Conservation (phyloP, 2,329 filamentous ascomycete genomes). For the Fusarium palustre region DNA sequence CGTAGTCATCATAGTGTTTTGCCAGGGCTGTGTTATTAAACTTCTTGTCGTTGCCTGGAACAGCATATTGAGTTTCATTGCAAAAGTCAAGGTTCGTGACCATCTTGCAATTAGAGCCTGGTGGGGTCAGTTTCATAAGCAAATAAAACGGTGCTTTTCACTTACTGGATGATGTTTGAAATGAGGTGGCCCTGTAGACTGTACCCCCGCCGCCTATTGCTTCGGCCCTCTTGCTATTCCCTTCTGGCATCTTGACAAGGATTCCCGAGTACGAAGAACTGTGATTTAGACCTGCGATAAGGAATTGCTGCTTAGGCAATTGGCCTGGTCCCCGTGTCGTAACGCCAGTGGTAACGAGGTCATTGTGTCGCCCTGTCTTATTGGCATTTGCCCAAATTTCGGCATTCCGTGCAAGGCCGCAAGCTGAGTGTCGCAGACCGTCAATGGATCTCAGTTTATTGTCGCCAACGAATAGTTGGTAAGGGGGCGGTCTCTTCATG, state of each 20-base stretch:
- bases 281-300: conserved; percentile 78
- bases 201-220: conserved; percentile 78
- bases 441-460: conserved; percentile 68
- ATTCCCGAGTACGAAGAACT: conserved; percentile 79
- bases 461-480: conserved; percentile 81
- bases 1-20: conserved; percentile 81
- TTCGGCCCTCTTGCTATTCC: conserved; percentile 56
- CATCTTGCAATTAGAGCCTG: conserved; percentile 84
- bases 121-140: conserved; percentile 12
- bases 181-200: conserved; percentile 78
- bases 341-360: conserved; percentile 70
- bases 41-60: conserved; percentile 79
- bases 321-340: conserved; percentile 74
- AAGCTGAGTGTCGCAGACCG: conserved; percentile 84
- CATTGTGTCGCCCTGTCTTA: conserved; percentile 61
- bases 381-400: conserved; percentile 66
- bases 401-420: conserved; percentile 77
- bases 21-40: conserved; percentile 73
- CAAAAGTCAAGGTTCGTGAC: conserved; percentile 92
- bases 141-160: conserved; percentile 3
- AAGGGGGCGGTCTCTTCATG: conserved; percentile 69
- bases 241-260: conserved; percentile 70
- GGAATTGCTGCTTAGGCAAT: conserved; percentile 88
- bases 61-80: conserved; percentile 87
- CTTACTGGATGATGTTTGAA: conserved; percentile 81